phyloP scores from a whole-genome alignment of 768 basidiomycete genomes.

The Dioszegia hungarica region DNA sequence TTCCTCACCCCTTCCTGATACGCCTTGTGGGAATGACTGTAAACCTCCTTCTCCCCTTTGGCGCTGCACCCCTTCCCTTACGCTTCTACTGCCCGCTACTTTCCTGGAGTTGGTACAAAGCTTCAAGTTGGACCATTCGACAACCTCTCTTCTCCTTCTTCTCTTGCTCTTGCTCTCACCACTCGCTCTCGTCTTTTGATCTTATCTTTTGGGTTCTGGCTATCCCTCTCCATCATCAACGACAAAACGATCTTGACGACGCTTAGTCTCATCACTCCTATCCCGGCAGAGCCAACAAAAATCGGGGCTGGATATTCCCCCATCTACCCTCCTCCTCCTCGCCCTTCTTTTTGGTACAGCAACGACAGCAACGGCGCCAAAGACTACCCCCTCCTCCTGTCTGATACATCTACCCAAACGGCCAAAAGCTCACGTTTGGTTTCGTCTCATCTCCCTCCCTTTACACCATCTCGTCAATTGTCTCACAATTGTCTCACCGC shows the following conservation, averaged over 20 bases:
- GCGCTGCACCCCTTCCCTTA: constrained; percentile 18
- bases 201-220: neutral
- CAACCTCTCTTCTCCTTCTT: neutral
- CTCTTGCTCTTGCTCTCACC: constrained; percentile 1
- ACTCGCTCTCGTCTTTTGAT: constrained; percentile 2
- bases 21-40: too few species aligned
- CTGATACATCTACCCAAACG: neutral
- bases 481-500: constrained; percentile 1
- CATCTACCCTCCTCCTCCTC: neutral
- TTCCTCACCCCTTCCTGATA: too few species aligned
- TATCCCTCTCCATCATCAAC: neutral
- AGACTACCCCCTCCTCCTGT: neutral
- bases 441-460: neutral
- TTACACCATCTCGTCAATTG: neutral
- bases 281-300: constrained; percentile 2
- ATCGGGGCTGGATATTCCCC: neutral
- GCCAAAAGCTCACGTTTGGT: constrained; percentile 7
- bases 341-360: neutral
- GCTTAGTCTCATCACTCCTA: too few species aligned
- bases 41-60: too few species aligned
- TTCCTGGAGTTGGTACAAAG: too few species aligned
- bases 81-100: constrained; percentile 2
- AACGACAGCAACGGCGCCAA: constrained; percentile 1
- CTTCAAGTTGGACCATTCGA: neutral
- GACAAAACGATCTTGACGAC: constrained; percentile 10